phyloP scores from a whole-genome alignment of 176 grass and related monocot genomes.

The Phoenix roebelenii region DNA sequence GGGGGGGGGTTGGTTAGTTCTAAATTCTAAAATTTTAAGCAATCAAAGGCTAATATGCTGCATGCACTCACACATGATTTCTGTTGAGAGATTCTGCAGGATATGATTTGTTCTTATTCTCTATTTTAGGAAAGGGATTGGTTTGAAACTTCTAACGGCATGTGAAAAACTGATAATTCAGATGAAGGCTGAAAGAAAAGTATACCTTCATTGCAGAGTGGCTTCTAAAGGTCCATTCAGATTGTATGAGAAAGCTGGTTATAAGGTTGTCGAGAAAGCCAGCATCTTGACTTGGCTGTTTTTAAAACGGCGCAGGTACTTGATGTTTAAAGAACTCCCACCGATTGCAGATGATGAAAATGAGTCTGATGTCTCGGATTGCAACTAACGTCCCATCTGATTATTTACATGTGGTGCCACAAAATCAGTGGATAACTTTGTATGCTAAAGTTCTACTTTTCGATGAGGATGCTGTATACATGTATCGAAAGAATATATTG shows the following conservation, averaged over 20 bases:
- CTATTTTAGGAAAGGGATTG: conserved; percentile 53
- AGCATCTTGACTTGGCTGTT: conserved; percentile 68
- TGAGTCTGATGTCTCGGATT: conserved; percentile 9
- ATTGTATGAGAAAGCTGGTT: conserved; percentile 73
- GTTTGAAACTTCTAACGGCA: conserved; percentile 57
- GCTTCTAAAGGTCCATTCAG: conserved; percentile 51
- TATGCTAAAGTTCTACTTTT: too few species aligned
- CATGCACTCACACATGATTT: too few species aligned
- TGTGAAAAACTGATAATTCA: conserved; percentile 57
- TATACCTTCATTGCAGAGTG: conserved; percentile 85
- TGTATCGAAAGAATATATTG: too few species aligned
- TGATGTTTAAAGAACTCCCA: conserved; percentile 64
- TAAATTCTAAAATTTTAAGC: too few species aligned
- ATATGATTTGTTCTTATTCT: too few species aligned
- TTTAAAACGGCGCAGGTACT: conserved; percentile 56
- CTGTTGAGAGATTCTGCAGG: too few species aligned
- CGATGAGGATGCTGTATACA: too few species aligned
- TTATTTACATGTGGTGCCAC: conserved; percentile 9
- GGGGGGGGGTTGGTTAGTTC: too few species aligned
- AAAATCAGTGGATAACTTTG: neutral
- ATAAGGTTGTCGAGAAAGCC: conserved; percentile 41
- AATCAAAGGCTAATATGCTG: too few species aligned
- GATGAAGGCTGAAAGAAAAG: conserved; percentile 43
- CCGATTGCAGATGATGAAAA: conserved; percentile 20
- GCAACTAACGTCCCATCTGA: conserved; percentile 16